Evolutionary conservation across 306 rosid genomes (phyloP).

Genomic region (Medicago ruthenica): DNA sequence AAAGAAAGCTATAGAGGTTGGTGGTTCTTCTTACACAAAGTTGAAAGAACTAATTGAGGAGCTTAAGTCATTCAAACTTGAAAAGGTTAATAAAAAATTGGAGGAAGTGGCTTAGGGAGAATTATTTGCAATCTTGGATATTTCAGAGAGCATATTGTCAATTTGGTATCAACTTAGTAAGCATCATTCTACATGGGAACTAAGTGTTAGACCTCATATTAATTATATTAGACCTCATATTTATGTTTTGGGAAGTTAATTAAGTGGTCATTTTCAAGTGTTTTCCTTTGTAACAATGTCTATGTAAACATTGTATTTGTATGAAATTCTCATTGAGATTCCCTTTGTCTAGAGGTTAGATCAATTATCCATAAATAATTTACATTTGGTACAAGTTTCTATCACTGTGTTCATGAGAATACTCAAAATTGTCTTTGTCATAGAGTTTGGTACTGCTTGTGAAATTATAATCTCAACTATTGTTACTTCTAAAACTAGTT

Average conservation of each 20-base stretch:
- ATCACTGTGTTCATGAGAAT: neutral
- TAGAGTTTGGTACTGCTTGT: neutral
- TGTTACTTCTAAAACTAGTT: too few species aligned
- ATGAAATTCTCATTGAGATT: neutral
- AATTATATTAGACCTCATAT: too few species aligned
- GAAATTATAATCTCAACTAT: neutral
- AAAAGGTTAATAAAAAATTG: too few species aligned
- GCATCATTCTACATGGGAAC: neutral
- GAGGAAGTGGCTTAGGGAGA: neutral
- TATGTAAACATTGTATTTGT: neutral
- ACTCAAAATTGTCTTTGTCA: neutral
- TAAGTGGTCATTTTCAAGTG: neutral
- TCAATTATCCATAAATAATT: neutral
- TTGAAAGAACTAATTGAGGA: neutral
- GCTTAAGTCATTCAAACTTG: neutral
- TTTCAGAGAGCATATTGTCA: too few species aligned
- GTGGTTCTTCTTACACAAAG: neutral
- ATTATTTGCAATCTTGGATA: too few species aligned
- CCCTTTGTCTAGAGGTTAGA: neutral
- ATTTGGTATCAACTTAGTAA: neutral
- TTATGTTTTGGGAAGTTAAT: neutral
- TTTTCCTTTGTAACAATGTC: too few species aligned
- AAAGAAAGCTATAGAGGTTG: neutral
- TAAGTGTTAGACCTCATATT: neutral
- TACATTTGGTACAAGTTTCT: neutral